phyloP scores from a whole-genome alignment of 1,284 basidiomycete species.

The Pholiota adiposa region DNA sequence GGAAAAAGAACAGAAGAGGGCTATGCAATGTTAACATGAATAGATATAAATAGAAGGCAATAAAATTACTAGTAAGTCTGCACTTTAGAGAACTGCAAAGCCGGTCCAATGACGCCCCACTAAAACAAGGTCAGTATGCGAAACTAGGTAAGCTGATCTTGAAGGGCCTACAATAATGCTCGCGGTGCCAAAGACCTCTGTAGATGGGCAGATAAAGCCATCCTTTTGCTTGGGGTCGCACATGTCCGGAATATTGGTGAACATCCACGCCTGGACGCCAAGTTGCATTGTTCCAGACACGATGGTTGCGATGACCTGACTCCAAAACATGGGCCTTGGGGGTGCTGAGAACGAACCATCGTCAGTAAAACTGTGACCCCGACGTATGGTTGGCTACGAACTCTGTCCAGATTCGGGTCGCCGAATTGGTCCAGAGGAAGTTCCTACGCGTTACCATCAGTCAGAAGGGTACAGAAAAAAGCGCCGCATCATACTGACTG shows the following conservation, averaged over 20 bases:
- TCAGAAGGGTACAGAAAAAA: background rate
- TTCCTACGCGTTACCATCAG: slow-evolving; percentile 22
- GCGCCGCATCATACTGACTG: slow-evolving; percentile 26
- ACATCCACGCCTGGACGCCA: slow-evolving; percentile 71
- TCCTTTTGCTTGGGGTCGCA: slow-evolving; percentile 48
- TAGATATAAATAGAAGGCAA: background rate
- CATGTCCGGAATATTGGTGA: slow-evolving; percentile 58
- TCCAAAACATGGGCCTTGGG: slow-evolving; percentile 58
- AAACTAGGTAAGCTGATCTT: background rate
- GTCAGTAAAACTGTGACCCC: background rate
- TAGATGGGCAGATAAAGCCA: no score
- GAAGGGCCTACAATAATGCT: slow-evolving; percentile 41
- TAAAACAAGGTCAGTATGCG: background rate
- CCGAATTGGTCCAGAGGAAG: slow-evolving; percentile 39
- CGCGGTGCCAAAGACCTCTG: slow-evolving; percentile 45
- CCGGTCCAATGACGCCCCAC: slow-evolving; percentile 50
- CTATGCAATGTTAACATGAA: background rate
- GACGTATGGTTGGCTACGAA: slow-evolving; percentile 48
- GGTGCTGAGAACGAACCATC: slow-evolving; percentile 32
- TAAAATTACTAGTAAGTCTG: slow-evolving; percentile 44
- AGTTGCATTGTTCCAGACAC: slow-evolving; percentile 65
- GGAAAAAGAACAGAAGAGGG: slow-evolving; percentile 55
- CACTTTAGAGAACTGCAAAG: slow-evolving; percentile 50
- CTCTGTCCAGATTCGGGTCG: slow-evolving; percentile 54
- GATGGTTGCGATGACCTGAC: slow-evolving; percentile 62